Evolutionary conservation across 768 basidiomycete species (phyloP).

Genomic region (Boletus edulis): DNA sequence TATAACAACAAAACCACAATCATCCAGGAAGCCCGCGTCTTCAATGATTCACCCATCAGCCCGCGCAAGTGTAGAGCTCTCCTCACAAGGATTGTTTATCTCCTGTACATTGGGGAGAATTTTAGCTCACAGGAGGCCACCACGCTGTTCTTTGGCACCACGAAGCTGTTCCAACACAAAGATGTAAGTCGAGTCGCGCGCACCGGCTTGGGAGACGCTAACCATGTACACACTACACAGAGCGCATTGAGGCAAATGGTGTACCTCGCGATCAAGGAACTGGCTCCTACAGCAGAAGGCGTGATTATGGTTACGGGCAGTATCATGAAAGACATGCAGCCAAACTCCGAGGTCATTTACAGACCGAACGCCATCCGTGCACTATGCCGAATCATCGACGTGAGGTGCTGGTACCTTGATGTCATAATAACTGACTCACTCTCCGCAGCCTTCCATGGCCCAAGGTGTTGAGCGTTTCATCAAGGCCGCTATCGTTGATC

Average conservation of each 20-base stretch:
- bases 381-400: slow-evolving; percentile 94
- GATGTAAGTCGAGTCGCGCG: slow-evolving; percentile 64
- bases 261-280: slow-evolving; percentile 97
- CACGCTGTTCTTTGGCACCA: slow-evolving; percentile 96
- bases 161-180: slow-evolving; percentile 98
- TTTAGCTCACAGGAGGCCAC: slow-evolving; percentile 96
- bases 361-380: slow-evolving; percentile 97
- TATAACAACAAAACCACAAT: slow-evolving; percentile 98
- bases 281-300: slow-evolving; percentile 94
- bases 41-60: slow-evolving; percentile 99
- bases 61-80: slow-evolving; percentile 96
- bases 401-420: slow-evolving; percentile 40
- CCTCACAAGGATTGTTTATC: slow-evolving; percentile 93
- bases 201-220: background rate
- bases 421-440: slow-evolving; percentile 35
- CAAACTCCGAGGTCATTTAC: slow-evolving; percentile 98
- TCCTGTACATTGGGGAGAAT: slow-evolving; percentile 94
- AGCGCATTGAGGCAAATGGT: slow-evolving; percentile 96
- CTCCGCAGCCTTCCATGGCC: slow-evolving; percentile 91
- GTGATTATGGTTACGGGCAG: slow-evolving; percentile 99
- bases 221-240: slow-evolving; percentile 39
- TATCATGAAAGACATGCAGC: slow-evolving; percentile 99
- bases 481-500: slow-evolving; percentile 98
- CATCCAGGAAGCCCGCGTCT: slow-evolving; percentile 96
- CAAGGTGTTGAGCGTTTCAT: slow-evolving; percentile 99